Evolutionary conservation across 2,329 filamentous ascomycete genomes (phyloP).

Genomic region (Meredithiella fracta): DNA sequence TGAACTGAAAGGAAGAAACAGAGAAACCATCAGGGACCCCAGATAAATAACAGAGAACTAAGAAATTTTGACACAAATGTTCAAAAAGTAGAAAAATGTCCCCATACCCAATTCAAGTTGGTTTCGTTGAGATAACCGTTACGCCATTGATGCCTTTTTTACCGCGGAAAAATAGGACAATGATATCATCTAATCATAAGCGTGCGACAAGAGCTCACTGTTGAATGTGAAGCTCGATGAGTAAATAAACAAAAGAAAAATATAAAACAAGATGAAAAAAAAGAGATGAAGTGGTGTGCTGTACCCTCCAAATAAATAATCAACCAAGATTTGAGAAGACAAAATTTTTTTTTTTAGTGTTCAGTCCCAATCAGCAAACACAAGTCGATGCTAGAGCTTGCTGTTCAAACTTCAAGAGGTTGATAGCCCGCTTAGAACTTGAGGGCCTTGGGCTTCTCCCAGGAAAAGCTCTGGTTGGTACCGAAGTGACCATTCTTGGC

Average conservation of each 20-base stretch:
- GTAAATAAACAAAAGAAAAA: conserved; percentile 13
- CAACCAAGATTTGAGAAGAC: background rate
- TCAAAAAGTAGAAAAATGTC: conserved; percentile 8
- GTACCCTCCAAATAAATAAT: conserved; percentile 12
- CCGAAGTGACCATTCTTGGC: conserved; percentile 99
- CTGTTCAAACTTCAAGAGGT: background rate
- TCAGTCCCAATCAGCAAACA: background rate
- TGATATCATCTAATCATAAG: conserved; percentile 23
- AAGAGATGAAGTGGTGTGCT: conserved; percentile 15
- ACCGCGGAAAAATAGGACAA: conserved; percentile 23
- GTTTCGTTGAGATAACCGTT: conserved; percentile 32
- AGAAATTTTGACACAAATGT: conserved; percentile 18
- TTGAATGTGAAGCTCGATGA: conserved; percentile 25
- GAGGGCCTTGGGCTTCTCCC: conserved; percentile 95
- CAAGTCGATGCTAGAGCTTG: background rate
- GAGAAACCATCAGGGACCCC: conserved; percentile 15
- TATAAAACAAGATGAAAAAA: conserved; percentile 14
- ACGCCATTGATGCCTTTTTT: conserved; percentile 24
- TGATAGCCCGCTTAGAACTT: conserved; percentile 50
- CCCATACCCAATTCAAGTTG: conserved; percentile 15
- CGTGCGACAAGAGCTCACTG: conserved; percentile 22
- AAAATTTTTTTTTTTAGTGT: conserved; percentile 7
- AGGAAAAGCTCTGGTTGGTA: conserved; percentile 91
- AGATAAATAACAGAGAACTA: conserved; percentile 18
- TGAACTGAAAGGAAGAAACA: conserved; percentile 1